These are phyloP conservation scores for Maudiozyma bulderi DNA, from an alignment of 805 yeast genomes.

Conservation along the genomic window DNA sequence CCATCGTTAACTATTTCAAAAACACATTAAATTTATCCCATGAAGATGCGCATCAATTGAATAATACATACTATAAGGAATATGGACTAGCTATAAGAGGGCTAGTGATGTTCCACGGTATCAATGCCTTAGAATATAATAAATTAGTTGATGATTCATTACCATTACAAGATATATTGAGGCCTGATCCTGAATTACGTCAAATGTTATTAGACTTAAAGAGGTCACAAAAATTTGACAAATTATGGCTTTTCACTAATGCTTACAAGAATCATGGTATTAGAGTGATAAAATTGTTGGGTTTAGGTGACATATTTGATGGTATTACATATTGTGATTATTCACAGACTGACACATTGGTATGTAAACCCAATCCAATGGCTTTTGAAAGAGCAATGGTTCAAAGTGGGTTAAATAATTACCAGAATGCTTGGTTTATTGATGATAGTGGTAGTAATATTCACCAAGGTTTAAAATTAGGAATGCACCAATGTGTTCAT, in stretches of 20 bases:
- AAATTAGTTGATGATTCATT: conserved; percentile 83
- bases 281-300: conserved; percentile 68
- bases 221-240: conserved; percentile 44
- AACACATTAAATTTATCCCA: conserved; percentile 49
- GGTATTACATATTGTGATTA: conserved; percentile 93
- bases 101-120: conserved; percentile 49
- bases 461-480: conserved; percentile 58
- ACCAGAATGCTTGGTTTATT: conserved; percentile 55
- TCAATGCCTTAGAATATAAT: conserved; percentile 85
- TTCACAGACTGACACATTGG: conserved; percentile 45
- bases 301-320: conserved; percentile 87
- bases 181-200: conserved; percentile 50
- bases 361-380: conserved; percentile 81
- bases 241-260: conserved; percentile 88
- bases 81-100: conserved; percentile 95
- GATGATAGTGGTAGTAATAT: conserved; percentile 84
- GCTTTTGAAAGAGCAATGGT: conserved; percentile 57
- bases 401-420: conserved; percentile 39
- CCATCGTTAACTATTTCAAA: conserved; percentile 74
- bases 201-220: conserved; percentile 39
- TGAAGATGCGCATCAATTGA: conserved; percentile 66
- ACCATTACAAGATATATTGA: conserved; percentile 70
- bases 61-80: conserved; percentile 65
- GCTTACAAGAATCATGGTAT: conserved; percentile 88
- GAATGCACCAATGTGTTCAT: conserved; percentile 66